These are phyloP conservation scores for Elongisporangium senticosum DNA, from an alignment of 352 stramenopile genomes.

Conservation along the genomic window DNA sequence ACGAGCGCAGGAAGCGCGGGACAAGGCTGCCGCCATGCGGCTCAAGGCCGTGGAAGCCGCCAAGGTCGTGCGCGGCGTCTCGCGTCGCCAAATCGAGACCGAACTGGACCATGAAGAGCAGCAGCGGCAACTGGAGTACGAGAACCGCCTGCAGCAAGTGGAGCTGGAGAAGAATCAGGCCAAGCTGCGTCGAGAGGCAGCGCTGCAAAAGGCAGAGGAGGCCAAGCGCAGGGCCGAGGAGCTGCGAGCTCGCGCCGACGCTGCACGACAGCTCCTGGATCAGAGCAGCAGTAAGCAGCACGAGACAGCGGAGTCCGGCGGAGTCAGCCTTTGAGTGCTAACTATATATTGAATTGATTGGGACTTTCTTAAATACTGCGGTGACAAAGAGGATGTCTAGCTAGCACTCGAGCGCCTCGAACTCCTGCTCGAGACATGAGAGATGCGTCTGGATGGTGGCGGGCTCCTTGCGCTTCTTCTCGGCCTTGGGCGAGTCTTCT, in stretches of 20 bases:
- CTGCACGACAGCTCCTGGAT: slow-evolving; percentile 30
- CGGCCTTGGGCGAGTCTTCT: slow-evolving; percentile 9
- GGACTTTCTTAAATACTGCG: not conserved
- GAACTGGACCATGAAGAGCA: slow-evolving; percentile 57
- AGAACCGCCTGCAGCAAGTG: slow-evolving; percentile 41
- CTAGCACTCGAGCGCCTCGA: slow-evolving; percentile 17
- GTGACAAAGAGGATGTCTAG: not conserved
- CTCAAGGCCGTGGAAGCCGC: slow-evolving; percentile 57
- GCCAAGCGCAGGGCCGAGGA: slow-evolving; percentile 53
- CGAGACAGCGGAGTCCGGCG: not conserved
- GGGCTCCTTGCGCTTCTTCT: slow-evolving; percentile 10
- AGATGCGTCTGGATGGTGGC: slow-evolving; percentile 16
- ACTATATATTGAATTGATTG: not conserved
- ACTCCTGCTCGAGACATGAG: slow-evolving; percentile 40
- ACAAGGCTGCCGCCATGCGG: slow-evolving; percentile 61
- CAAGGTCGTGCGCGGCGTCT: slow-evolving; percentile 57
- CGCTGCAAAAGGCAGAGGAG: slow-evolving; percentile 42
- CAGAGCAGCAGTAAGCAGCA: not conserved
- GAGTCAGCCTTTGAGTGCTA: not conserved
- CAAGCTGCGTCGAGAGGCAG: slow-evolving; percentile 31
- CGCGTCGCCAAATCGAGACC: slow-evolving; percentile 60
- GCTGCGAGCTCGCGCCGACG: slow-evolving; percentile 43
- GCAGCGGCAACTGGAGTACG: slow-evolving; percentile 30
- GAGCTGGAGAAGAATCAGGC: slow-evolving; percentile 43
- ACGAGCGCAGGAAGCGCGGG: slow-evolving; percentile 44